A percentile compares a stretch with the other conserved stretches of the same genome.
Evolutionary conservation across 75 land plant species (phyloP).

Genomic region (Cunninghamia lanceolata): DNA sequence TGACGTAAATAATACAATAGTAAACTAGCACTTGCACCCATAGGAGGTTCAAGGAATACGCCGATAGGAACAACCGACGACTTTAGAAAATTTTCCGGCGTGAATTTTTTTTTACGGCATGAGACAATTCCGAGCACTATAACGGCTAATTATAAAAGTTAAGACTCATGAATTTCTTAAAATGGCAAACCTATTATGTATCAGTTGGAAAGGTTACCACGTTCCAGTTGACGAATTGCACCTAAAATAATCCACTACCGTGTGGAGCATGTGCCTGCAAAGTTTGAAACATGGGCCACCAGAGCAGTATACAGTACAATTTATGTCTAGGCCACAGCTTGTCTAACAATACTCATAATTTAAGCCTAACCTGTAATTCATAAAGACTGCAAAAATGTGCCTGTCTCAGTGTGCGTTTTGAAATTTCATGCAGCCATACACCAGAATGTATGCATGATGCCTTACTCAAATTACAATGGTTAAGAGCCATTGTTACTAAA

Average conservation of each 20-base stretch:
- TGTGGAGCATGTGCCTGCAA: neutral
- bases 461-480: neutral
- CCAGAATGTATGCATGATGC: neutral
- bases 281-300: neutral
- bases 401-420: neutral
- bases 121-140: too few relatives aligned
- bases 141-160: too few relatives aligned
- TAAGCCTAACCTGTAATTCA: neutral
- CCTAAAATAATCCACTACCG: neutral
- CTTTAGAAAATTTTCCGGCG: too few relatives aligned
- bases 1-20: neutral
- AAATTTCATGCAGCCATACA: neutral
- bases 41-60: too few relatives aligned
- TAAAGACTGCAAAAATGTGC: neutral
- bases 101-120: too few relatives aligned
- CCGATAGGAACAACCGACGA: too few relatives aligned
- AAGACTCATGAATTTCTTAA: neutral
- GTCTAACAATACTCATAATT: neutral
- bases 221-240: neutral
- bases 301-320: neutral
- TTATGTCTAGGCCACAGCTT: neutral
- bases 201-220: neutral
- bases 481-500: neutral
- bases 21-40: too few relatives aligned
- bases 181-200: neutral